A percentile compares a stretch with the other conserved stretches of the same genome.
Conservation (phyloP, 352 stramenopile genomes). For the Pythium periplocum region DNA sequence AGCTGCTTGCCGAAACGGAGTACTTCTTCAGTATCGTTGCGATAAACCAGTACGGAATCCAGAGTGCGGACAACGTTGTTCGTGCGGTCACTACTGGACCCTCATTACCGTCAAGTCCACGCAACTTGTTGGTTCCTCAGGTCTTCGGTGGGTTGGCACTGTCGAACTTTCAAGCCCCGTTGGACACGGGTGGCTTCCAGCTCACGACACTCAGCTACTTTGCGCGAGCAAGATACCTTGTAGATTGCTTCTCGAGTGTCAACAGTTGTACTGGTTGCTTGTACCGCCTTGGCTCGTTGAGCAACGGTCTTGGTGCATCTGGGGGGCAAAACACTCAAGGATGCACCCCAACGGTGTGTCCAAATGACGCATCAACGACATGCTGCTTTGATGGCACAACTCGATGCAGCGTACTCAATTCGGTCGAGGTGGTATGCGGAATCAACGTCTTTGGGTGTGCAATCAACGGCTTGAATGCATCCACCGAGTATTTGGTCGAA, state of each 20-base stretch:
- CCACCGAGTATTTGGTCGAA: conserved; percentile 24
- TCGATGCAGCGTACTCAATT: conserved; percentile 19
- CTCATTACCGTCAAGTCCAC: conserved; percentile 18
- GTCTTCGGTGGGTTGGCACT: conserved; percentile 26
- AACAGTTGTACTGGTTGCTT: conserved; percentile 24
- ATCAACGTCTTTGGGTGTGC: conserved; percentile 9
- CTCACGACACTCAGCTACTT: conserved; percentile 17
- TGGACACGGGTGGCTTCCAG: conserved; percentile 27
- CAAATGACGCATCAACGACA: background rate
- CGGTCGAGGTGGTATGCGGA: conserved; percentile 13
- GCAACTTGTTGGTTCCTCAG: conserved; percentile 6
- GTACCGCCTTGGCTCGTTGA: background rate
- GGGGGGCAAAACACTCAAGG: background rate
- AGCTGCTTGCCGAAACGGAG: conserved; percentile 18
- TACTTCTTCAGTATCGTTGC: conserved; percentile 37
- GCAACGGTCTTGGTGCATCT: background rate
- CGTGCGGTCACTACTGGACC: conserved; percentile 9
- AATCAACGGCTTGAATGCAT: conserved; percentile 21
- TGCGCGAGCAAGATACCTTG: conserved; percentile 17
- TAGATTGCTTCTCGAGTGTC: conserved; percentile 15
- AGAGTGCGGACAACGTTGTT: conserved; percentile 16
- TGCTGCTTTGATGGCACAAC: conserved; percentile 19
- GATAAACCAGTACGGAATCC: conserved; percentile 40
- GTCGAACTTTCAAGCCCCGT: conserved; percentile 15
- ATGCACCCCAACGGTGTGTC: conserved; percentile 8